Conservation (phyloP, 352 stramenopile species). For the Globisporangium nodosum region DNA sequence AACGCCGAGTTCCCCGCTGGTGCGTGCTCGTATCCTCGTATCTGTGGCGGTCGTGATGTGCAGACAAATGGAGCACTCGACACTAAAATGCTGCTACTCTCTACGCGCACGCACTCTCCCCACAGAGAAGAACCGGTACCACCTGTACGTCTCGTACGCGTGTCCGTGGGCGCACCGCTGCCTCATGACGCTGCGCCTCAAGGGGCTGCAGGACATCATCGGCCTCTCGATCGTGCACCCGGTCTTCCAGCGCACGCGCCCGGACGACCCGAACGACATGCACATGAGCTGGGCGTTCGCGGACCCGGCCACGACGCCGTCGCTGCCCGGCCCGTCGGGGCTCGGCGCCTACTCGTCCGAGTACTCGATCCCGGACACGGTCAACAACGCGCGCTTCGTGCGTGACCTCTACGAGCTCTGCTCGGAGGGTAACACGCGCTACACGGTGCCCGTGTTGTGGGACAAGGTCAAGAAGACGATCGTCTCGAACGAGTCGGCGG, state of each 20-base stretch:
- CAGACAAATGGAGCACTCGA: no score
- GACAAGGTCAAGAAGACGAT: constrained; percentile 89
- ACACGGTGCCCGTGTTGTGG: constrained; percentile 89
- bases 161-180: constrained; percentile 89
- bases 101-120: no score
- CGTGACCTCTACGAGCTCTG: constrained; percentile 81
- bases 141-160: constrained; percentile 95
- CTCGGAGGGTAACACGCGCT: constrained; percentile 70
- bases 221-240: constrained; percentile 89
- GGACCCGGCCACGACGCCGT: constrained; percentile 57
- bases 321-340: constrained; percentile 56
- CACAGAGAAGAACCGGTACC: constrained; percentile 67
- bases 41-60: no score
- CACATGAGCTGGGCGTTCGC: constrained; percentile 81
- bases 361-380: constrained; percentile 47
- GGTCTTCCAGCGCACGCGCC: constrained; percentile 73
- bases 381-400: constrained; percentile 62
- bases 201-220: constrained; percentile 94
- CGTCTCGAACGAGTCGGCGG: constrained; percentile 92
- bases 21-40: not conserved
- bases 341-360: constrained; percentile 66
- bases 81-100: no score
- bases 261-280: constrained; percentile 59
- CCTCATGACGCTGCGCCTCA: constrained; percentile 87
- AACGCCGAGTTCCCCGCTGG: constrained; percentile 61